Evolutionary conservation across 2,329 filamentous ascomycete genomes (phyloP), one percentile per base, ranked within the genome.

Genomic region (Canariomyces notabilis): DNA sequence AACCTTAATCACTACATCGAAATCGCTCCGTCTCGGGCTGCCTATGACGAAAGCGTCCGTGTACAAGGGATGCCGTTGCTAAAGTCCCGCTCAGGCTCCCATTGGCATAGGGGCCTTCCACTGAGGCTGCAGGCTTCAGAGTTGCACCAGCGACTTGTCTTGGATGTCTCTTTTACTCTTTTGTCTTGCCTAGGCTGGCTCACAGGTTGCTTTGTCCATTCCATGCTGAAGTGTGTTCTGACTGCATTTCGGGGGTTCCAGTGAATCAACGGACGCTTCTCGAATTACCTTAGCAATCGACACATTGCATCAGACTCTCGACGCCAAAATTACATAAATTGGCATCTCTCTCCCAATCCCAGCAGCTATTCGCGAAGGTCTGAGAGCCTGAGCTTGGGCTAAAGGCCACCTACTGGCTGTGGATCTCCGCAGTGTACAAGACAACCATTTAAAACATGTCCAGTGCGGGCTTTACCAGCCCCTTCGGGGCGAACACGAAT

Each of bases 391-490:
- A 50, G n/a, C 37, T 39, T 39, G 21, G 37, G 4, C 22, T 39
- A n/a, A 22, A 23, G 21, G 21, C 18, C 12, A n/a, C 5, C 15
- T 31, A 26, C 21, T 26, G 12, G 33, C 8, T 14, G 19, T 38
- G 21, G 16, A 23, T 38, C 15, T 33, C 29, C 18, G 18, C 37
- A 12, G 35, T 26, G 4, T 16, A 21, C 18, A 14, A 37, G 44
- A 56, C 37, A 37, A 42, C 34, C 22, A 23, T 11, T 29, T 12
- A 12, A 29, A 35, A 44, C 56, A 89, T 90, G 85, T 82, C 88
- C 57, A 80, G 82, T 64, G 82, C 77, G 60, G 80, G 74, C 59
- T 93, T 94, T 68, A 85, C 85, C 48, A 89, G 87, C 66, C 79
- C 82, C 39, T 80, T 82, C 54, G 79, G 77, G 66, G 72, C 74